Percentiles rank a stretch among this genome's conserved stretches.
Evolutionary conservation across 208 protist species (phyloP).

Genomic region (Trypanosoma vivax): DNA sequence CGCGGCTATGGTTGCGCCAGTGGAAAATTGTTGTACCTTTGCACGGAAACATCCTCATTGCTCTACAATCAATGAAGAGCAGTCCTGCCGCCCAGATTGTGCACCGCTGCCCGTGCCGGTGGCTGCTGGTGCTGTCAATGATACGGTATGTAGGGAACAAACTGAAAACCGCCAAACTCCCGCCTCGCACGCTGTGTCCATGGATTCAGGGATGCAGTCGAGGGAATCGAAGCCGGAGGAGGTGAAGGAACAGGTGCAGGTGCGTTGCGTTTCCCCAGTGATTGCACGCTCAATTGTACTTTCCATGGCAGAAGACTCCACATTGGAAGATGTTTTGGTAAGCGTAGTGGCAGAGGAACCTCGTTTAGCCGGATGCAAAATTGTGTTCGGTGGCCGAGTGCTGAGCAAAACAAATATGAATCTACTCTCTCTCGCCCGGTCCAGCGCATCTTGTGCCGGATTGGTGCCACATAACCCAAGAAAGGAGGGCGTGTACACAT

Average conservation of each 20-base stretch:
- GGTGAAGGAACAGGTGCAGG: not conserved
- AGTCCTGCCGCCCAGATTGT: too few relatives aligned
- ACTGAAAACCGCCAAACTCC: too few relatives aligned
- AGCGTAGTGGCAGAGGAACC: slow-evolving; percentile 23
- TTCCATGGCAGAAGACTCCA: slow-evolving; percentile 34
- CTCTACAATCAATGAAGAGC: too few relatives aligned
- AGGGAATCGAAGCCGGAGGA: too few relatives aligned
- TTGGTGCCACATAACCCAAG: slow-evolving; percentile 5
- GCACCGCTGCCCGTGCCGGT: too few relatives aligned
- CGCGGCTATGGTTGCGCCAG: too few relatives aligned
- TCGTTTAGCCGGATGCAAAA: slow-evolving; percentile 23
- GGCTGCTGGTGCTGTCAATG: too few relatives aligned
- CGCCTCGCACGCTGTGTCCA: too few relatives aligned
- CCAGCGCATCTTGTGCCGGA: slow-evolving; percentile 4
- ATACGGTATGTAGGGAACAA: too few relatives aligned
- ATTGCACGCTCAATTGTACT: slow-evolving; percentile 28
- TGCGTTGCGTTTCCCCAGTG: slow-evolving; percentile 22
- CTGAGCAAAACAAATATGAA: slow-evolving; percentile 28
- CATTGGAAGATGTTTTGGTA: slow-evolving; percentile 41
- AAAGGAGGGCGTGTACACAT: slow-evolving; percentile 10
- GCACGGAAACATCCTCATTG: too few relatives aligned
- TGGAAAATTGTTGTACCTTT: too few relatives aligned
- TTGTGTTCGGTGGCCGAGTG: slow-evolving; percentile 59
- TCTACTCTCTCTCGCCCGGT: slow-evolving; percentile 42
- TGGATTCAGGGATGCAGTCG: too few relatives aligned